Percentiles rank a stretch among this genome's conserved stretches.
These are phyloP conservation scores for Cutaneotrichosporon sp. DNA, from an alignment of 1,284 basidiomycete species.

Conservation along the genomic window DNA sequence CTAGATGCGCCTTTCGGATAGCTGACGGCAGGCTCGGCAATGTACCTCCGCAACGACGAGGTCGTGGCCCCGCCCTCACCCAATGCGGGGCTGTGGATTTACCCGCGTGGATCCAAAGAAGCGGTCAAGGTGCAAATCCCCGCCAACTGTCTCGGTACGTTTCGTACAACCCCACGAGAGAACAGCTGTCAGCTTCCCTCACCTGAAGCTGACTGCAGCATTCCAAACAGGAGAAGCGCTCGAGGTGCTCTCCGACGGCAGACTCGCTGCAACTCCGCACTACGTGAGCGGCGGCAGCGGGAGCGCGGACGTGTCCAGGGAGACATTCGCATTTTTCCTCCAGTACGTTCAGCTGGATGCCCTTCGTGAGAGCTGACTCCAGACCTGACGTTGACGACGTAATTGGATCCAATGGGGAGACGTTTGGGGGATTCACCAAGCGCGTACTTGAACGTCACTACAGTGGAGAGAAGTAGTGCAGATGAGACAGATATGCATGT, in stretches of 20 bases:
- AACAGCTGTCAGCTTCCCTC: no score
- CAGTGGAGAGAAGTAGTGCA: not conserved
- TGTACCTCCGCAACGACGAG: constrained; percentile 2
- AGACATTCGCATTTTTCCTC: constrained; percentile 82
- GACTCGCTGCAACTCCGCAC: constrained; percentile 77
- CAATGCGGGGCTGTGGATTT: constrained; percentile 78
- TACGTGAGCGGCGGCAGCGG: constrained; percentile 60
- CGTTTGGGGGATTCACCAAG: constrained; percentile 85
- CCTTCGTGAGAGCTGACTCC: not conserved
- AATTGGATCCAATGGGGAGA: constrained; percentile 58
- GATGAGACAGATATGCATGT: constrained; percentile 1
- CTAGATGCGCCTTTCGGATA: no score
- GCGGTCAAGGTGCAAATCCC: constrained; percentile 79
- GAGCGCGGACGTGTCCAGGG: constrained; percentile 58
- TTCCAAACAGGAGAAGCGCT: constrained; percentile 93
- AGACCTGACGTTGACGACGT: constrained; percentile 69
- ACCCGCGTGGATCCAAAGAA: constrained; percentile 54
- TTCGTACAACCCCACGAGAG: no score
- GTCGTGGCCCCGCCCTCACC: not conserved
- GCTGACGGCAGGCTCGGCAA: not conserved
- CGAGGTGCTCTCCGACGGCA: constrained; percentile 68
- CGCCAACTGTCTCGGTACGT: constrained; percentile 50
- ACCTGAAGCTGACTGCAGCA: constrained; percentile 37
- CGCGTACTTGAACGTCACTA: constrained; percentile 77
- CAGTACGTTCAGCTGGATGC: constrained; percentile 53